phyloP scores from a whole-genome alignment of 495 filamentous ascomycete genomes.

The Penicillium goetzii region DNA sequence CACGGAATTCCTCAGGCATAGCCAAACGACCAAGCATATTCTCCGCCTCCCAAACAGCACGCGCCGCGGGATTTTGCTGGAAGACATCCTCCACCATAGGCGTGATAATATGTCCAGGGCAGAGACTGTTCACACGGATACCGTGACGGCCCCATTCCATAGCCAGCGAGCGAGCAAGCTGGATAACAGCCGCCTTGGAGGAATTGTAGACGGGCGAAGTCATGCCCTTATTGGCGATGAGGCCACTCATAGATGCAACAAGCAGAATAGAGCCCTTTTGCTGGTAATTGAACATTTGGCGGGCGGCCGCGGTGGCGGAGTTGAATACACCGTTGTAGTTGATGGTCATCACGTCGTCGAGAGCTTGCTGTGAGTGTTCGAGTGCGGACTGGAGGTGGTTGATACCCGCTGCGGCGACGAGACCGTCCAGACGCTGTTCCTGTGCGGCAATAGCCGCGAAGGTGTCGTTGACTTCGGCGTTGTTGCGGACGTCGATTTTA shows the following conservation, averaged over 20 bases:
- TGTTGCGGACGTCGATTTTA: conserved; percentile 66
- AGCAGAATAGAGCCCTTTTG: conserved; percentile 68
- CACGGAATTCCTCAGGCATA: conserved; percentile 66
- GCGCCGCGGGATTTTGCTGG: conserved; percentile 60
- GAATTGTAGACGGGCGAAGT: conserved; percentile 70
- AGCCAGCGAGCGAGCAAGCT: conserved; percentile 64
- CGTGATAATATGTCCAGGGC: conserved; percentile 73
- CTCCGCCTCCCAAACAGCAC: conserved; percentile 64
- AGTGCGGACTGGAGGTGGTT: conserved; percentile 73
- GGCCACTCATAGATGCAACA: conserved; percentile 80
- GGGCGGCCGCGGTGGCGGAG: conserved; percentile 75
- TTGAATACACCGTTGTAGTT: conserved; percentile 80
- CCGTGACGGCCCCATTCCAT: conserved; percentile 74
- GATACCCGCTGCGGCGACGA: conserved; percentile 81
- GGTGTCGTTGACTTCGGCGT: conserved; percentile 53
- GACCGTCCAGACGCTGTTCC: conserved; percentile 66
- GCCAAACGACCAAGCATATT: conserved; percentile 72
- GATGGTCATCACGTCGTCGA: conserved; percentile 69
- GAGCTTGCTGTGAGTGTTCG: conserved; percentile 66
- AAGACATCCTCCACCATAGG: conserved; percentile 74
- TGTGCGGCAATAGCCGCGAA: conserved; percentile 58
- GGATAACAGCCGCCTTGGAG: conserved; percentile 70
- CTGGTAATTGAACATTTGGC: conserved; percentile 69
- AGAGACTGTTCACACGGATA: conserved; percentile 69
- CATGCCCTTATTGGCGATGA: conserved; percentile 76